These are phyloP conservation scores for Haplosporangium sp. DNA, from an alignment of 371 early-diverging fungal genomes.

Conservation along the genomic window DNA sequence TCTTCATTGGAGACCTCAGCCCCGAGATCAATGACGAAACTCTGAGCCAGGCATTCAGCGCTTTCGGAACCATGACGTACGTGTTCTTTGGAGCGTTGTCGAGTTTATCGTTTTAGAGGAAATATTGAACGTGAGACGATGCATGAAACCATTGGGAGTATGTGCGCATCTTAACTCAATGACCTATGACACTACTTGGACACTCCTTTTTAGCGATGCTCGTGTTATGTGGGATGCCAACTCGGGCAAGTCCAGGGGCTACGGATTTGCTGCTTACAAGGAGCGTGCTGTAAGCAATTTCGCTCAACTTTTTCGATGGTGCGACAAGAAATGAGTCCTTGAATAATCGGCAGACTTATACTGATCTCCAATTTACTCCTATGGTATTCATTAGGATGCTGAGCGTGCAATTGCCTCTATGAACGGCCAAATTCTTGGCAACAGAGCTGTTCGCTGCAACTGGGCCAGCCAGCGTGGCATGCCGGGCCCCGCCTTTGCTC, in stretches of 20 bases:
- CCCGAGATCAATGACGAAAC: constrained; percentile 81
- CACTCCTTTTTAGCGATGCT: constrained; percentile 68
- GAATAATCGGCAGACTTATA: too few species aligned
- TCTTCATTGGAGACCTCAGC: constrained; percentile 88
- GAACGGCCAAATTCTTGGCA: constrained; percentile 77
- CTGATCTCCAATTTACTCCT: background rate
- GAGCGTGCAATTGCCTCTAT: constrained; percentile 82
- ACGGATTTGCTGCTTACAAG: constrained; percentile 86
- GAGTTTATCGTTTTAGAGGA: background rate
- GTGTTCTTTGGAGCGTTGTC: constrained; percentile 28
- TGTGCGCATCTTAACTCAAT: background rate
- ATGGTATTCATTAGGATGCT: constrained; percentile 68
- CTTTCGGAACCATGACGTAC: constrained; percentile 81
- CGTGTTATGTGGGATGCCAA: constrained; percentile 87
- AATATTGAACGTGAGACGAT: too few species aligned
- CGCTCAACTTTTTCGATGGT: background rate
- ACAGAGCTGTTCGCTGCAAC: constrained; percentile 71
- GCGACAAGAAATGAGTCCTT: background rate
- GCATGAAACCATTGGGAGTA: too few species aligned
- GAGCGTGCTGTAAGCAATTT: constrained; percentile 65
- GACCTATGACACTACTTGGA: background rate
- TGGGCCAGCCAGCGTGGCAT: constrained; percentile 87
- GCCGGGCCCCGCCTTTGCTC: constrained; percentile 54
- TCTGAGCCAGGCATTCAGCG: constrained; percentile 77
- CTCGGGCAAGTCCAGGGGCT: constrained; percentile 86